Percentiles rank a stretch among this genome's conserved stretches.
Conservation (phyloP, 768 basidiomycete genomes). For the Mycena indigotica region DNA sequence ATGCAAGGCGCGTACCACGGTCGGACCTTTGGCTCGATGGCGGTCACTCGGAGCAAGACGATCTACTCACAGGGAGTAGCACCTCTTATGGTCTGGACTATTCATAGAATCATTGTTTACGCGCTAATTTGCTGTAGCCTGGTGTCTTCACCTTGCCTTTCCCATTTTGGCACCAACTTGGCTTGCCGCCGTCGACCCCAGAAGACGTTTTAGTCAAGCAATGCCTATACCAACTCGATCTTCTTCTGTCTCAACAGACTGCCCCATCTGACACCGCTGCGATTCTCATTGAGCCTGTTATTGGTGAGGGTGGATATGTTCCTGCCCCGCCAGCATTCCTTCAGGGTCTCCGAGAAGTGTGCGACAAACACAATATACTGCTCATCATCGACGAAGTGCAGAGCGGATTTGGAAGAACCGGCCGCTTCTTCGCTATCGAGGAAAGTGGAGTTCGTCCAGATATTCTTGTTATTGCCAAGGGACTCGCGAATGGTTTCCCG, state of each 20-base stretch:
- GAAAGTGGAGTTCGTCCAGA: conserved; percentile 87
- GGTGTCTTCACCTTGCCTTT: conserved; percentile 81
- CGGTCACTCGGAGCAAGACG: conserved; percentile 92
- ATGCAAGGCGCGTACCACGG: conserved; percentile 95
- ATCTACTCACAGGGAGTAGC: conserved; percentile 78
- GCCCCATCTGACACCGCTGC: conserved; percentile 87
- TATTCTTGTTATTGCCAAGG: conserved; percentile 89
- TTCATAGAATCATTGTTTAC: background rate
- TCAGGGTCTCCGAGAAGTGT: conserved; percentile 77
- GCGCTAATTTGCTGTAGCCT: conserved; percentile 49
- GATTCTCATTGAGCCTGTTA: conserved; percentile 89
- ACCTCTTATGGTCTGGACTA: conserved; percentile 74
- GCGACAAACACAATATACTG: conserved; percentile 83
- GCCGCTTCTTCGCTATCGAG: conserved; percentile 79
- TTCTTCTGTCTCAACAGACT: conserved; percentile 76
- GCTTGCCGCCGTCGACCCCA: conserved; percentile 56
- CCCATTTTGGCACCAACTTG: conserved; percentile 92
- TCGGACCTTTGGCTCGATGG: conserved; percentile 91
- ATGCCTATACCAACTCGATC: conserved; percentile 79
- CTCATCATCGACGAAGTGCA: conserved; percentile 89
- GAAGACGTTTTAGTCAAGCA: conserved; percentile 58
- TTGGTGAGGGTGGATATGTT: conserved; percentile 96
- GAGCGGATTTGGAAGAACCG: conserved; percentile 87
- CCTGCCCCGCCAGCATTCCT: conserved; percentile 82
- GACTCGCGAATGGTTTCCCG: conserved; percentile 92